A percentile compares a stretch with the other conserved stretches of the same genome.
Conservation (phyloP, 1,139 yeast species). For the Yamadazyma buinensis region DNA sequence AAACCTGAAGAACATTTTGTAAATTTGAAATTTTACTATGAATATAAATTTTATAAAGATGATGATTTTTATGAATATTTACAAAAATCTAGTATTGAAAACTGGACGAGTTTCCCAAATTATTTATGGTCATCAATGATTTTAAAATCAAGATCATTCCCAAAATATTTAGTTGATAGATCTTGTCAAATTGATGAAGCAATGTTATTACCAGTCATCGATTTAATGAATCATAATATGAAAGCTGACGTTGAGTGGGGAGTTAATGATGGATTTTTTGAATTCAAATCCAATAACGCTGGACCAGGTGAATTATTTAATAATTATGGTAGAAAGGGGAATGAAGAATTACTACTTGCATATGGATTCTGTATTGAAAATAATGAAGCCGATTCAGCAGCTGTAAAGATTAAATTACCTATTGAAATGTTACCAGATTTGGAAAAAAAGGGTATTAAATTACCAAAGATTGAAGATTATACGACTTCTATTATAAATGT, state of each 20-base stretch:
- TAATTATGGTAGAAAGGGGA: constrained; percentile 85
- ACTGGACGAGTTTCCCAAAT: constrained; percentile 63
- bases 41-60: constrained; percentile 40
- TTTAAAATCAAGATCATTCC: constrained; percentile 76
- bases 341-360: constrained; percentile 64
- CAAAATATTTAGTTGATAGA: constrained; percentile 45
- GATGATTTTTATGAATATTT: constrained; percentile 33
- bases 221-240: constrained; percentile 70
- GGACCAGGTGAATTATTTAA: constrained; percentile 51
- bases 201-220: constrained; percentile 75
- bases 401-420: constrained; percentile 52
- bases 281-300: constrained; percentile 26
- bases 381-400: constrained; percentile 62
- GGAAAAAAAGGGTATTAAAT: constrained; percentile 33
- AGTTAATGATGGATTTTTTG: constrained; percentile 21
- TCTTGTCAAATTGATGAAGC: constrained; percentile 43
- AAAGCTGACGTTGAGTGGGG: constrained; percentile 65
- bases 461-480: constrained; percentile 48
- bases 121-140: constrained; percentile 75
- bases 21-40: constrained; percentile 46
- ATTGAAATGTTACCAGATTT: constrained; percentile 29
- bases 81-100: constrained; percentile 17
- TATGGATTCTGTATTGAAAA: constrained; percentile 67
- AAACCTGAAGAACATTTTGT: constrained; percentile 36
- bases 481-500: constrained; percentile 35